Evolutionary conservation across 345 rosid genomes (phyloP), one percentile per base, ranked within the genome.

Genomic region (Eucalyptus decipiens): DNA sequence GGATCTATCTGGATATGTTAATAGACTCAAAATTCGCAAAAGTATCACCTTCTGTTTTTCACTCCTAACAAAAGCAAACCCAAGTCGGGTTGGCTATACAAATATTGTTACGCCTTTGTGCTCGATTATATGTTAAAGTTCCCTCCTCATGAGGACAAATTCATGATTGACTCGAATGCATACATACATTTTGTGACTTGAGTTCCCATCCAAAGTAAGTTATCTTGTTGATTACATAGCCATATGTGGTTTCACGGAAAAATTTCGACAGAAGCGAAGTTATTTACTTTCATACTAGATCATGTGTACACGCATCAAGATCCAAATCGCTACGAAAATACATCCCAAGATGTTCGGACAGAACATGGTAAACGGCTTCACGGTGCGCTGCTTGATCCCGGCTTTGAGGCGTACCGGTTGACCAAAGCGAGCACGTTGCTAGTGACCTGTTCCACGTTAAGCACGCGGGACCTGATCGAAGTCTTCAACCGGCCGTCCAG

Each of bases 401-500:
- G 5, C 32, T 83, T 80, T 34, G 87, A 89, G 42, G 90, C 90
- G 80, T 67, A 89, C 7, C 40, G 87, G 48, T 89, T 90, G 23
- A 90, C 69, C 52, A 90, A 45, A 15, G 88, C 87, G 16, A 87
- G 91, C 18, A 89, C 91, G 10, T 87, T 90, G 69, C 91, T 88
- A 4, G 89, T 90, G 14, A 87, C 87, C 40, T 62, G 91, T 10
- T 95, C 96, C 50, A 94, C 94, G 80, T 93, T 91, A 21, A 93
- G 93, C 37, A 94, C 92, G 60, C 93, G 93, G 30, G 86, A 92
- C 76, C 94, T 93, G 60, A 97, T 91, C 14, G 96, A 93, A 67
- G 87, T 87, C 94, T 97, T 97, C 60, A 97, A 30, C 92, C 92
- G 94, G 1, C 99, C 98, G 50, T 97, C 89, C 92, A 95, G 88